phyloP scores from a whole-genome alignment of 2,329 filamentous ascomycete genomes.

The Penicillium fuscoglaucum region DNA sequence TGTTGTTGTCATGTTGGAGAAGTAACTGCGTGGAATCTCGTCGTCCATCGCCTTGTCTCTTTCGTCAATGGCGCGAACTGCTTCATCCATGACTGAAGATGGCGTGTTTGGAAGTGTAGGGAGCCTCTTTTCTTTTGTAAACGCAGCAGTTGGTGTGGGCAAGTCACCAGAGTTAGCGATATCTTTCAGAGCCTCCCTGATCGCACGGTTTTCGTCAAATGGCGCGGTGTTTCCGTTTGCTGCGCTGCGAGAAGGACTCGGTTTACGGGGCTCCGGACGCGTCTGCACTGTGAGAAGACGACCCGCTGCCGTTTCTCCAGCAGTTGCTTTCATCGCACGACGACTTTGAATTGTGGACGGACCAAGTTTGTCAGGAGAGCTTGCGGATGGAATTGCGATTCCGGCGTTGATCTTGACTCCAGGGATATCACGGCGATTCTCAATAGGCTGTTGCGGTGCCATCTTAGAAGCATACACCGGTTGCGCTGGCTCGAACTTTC shows the following conservation, averaged over 20 bases:
- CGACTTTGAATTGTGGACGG: slow-evolving; percentile 40
- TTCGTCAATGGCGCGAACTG: slow-evolving; percentile 38
- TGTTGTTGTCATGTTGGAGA: slow-evolving; percentile 40
- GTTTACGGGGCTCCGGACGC: slow-evolving; percentile 16
- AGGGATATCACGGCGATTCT: slow-evolving; percentile 18
- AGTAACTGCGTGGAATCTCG: slow-evolving; percentile 42
- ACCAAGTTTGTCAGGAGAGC: slow-evolving; percentile 6
- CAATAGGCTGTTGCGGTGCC: background rate
- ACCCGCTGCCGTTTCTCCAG: slow-evolving; percentile 28
- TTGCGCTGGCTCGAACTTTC: slow-evolving; percentile 10
- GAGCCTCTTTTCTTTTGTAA: slow-evolving; percentile 42
- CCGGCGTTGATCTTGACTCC: slow-evolving; percentile 17
- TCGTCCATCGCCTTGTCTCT: slow-evolving; percentile 34
- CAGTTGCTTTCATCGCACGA: slow-evolving; percentile 36
- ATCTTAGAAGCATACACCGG: slow-evolving; percentile 10
- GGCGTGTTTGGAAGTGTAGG: slow-evolving; percentile 50
- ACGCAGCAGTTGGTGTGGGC: slow-evolving; percentile 29
- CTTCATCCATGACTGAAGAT: slow-evolving; percentile 48
- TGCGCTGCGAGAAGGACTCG: slow-evolving; percentile 8
- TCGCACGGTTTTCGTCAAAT: slow-evolving; percentile 17
- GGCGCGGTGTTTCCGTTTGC: slow-evolving; percentile 11
- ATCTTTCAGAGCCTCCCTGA: slow-evolving; percentile 13
- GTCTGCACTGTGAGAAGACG: slow-evolving; percentile 33
- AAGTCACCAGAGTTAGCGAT: slow-evolving; percentile 19
- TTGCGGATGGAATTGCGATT: slow-evolving; percentile 6